Conservation (phyloP, 768 basidiomycete genomes). For the Sarcodon sp. region DNA sequence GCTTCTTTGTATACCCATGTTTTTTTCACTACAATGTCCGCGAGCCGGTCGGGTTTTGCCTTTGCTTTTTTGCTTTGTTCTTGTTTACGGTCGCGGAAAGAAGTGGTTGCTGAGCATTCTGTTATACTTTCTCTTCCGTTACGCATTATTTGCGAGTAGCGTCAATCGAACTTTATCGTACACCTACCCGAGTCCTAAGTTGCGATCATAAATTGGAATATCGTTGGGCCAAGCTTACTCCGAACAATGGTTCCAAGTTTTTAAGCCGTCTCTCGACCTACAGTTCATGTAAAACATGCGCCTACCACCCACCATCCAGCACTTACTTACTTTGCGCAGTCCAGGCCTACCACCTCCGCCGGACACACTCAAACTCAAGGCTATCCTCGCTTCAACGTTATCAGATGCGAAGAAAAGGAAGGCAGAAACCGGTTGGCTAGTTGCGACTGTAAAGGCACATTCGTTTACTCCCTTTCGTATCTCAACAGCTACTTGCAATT, state of each 20-base stretch:
- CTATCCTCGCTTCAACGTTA: constrained; percentile 47
- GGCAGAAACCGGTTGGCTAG: constrained; percentile 72
- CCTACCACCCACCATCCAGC: constrained; percentile 59
- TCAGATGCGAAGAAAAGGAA: constrained; percentile 49
- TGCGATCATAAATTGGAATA: too few species aligned
- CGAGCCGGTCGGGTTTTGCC: background rate
- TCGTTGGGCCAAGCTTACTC: too few species aligned
- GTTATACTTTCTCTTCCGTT: background rate
- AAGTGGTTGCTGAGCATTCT: background rate
- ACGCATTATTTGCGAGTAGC: too few species aligned
- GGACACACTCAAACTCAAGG: constrained; percentile 34
- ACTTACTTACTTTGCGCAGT: constrained; percentile 54
- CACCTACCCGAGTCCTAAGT: too few species aligned
- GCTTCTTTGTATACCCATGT: background rate
- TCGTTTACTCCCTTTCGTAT: background rate
- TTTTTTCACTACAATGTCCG: background rate
- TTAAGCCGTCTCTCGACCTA: too few species aligned
- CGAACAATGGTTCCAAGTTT: too few species aligned
- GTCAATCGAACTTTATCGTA: too few species aligned
- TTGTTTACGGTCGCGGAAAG: background rate
- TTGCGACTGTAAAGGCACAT: constrained; percentile 46
- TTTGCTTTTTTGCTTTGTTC: background rate
- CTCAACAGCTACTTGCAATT: constrained; percentile 1
- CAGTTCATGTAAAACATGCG: constrained; percentile 12
- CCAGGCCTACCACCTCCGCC: constrained; percentile 50